Conservation (phyloP, 2,329 filamentous ascomycete species). For the Epichloe scottii region DNA sequence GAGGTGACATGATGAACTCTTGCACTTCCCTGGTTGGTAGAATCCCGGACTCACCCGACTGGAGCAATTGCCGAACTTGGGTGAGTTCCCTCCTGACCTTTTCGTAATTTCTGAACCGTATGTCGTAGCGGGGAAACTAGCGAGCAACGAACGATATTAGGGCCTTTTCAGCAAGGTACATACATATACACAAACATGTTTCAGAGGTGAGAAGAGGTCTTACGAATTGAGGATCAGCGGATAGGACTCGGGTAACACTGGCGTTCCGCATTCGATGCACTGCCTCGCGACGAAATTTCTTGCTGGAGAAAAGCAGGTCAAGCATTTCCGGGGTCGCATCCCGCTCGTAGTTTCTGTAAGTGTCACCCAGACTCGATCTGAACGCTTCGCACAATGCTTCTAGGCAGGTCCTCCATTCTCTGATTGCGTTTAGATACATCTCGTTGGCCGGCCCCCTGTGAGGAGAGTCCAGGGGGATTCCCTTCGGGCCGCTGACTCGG, state of each 20-base stretch:
- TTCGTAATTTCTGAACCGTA: constrained; percentile 35
- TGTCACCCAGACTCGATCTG: constrained; percentile 27
- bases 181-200: too few species aligned
- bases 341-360: constrained; percentile 33
- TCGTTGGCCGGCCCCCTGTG: constrained; percentile 16
- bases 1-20: constrained; percentile 30
- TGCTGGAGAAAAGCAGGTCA: constrained; percentile 29
- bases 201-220: constrained; percentile 4
- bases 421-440: constrained; percentile 25
- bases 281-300: constrained; percentile 27
- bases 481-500: constrained; percentile 15
- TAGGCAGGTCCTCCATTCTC: constrained; percentile 32
- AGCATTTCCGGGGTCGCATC: constrained; percentile 30
- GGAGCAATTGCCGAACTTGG: constrained; percentile 27
- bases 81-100: constrained; percentile 28
- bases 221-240: constrained; percentile 31
- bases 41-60: constrained; percentile 28
- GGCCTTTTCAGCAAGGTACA: background rate
- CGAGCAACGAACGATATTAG: background rate
- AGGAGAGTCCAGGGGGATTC: constrained; percentile 20
- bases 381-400: constrained; percentile 29
- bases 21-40: constrained; percentile 25
- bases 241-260: constrained; percentile 29
- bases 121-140: constrained; percentile 31
- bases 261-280: constrained; percentile 34